These are phyloP conservation scores for Cytospora leucostoma DNA, from an alignment of 2,329 filamentous ascomycete genomes.

Conservation along the genomic window DNA sequence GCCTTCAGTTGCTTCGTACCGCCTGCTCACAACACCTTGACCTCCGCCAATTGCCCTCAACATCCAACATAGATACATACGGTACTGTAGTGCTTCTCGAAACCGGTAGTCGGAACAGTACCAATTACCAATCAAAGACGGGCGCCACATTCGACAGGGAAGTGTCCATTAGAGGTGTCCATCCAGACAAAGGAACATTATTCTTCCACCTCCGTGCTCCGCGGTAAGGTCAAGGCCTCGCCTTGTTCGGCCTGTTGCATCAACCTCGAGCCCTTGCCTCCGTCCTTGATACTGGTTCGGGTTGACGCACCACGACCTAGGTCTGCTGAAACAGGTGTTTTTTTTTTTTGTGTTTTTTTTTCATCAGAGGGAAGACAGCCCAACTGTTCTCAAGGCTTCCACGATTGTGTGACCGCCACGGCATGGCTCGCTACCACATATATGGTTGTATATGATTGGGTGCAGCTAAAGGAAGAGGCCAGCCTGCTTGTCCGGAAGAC, in stretches of 20 bases:
- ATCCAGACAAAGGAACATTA: neutral
- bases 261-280: neutral
- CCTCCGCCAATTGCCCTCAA: too few species aligned
- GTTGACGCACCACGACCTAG: neutral
- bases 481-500: neutral
- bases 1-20: too few species aligned
- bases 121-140: too few species aligned
- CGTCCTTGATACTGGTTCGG: neutral
- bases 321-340: neutral
- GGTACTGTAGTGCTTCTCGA: too few species aligned
- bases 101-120: too few species aligned
- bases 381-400: neutral
- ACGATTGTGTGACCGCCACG: neutral
- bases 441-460: neutral
- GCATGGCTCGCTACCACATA: neutral
- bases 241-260: neutral
- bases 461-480: neutral
- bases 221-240: neutral
- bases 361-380: neutral
- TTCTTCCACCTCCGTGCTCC: slow-evolving; percentile 4
- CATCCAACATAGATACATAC: too few species aligned
- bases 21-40: too few species aligned
- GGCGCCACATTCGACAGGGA: too few species aligned
- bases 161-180: too few species aligned
- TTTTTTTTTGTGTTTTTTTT: neutral